Evolutionary conservation across 306 rosid genomes (phyloP).

Genomic region (Medicago lupulina): DNA sequence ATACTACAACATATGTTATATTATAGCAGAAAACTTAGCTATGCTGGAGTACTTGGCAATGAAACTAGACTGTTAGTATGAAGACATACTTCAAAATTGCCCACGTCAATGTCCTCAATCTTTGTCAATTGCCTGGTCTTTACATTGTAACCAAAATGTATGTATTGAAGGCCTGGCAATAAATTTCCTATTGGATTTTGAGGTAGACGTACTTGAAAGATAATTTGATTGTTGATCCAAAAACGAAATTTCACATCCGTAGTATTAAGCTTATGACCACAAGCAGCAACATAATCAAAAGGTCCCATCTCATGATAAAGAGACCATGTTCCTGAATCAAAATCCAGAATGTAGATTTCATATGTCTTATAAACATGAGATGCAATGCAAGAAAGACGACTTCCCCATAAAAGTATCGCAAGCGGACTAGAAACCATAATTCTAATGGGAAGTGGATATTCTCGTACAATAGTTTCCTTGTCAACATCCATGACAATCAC

Average conservation of each 20-base stretch:
- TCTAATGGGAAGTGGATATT: neutral
- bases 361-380: neutral
- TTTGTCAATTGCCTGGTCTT: conserved; percentile 1
- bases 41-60: neutral
- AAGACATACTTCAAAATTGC: neutral
- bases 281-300: neutral
- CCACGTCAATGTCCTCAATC: neutral
- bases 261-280: neutral
- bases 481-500: neutral
- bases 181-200: neutral
- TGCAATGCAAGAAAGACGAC: neutral
- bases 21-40: neutral
- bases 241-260: neutral
- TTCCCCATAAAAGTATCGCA: neutral
- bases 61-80: neutral
- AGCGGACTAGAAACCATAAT: neutral
- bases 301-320: conserved; percentile 1
- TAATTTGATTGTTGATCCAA: conserved; percentile 6
- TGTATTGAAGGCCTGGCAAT: too few relatives aligned
- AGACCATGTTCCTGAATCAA: neutral
- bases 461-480: neutral
- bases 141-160: neutral
- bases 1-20: too few relatives aligned
- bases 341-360: neutral
- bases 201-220: neutral